Conservation (phyloP, 2,329 filamentous ascomycete species). For the Colletotrichum sp. region DNA sequence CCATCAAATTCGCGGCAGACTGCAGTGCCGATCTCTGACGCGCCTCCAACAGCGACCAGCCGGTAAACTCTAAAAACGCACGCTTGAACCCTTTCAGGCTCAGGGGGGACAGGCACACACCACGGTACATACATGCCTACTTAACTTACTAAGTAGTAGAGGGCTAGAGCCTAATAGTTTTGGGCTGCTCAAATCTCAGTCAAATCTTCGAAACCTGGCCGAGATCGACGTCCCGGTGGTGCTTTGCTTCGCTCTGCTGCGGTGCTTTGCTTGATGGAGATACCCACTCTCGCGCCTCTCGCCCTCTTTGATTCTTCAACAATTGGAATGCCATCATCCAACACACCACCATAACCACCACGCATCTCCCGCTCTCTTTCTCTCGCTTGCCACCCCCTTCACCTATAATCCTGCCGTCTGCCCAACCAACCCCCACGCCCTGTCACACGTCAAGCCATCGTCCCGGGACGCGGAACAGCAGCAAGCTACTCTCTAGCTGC, state of each 20-base stretch:
- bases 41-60: not conserved
- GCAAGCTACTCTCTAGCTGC: not conserved
- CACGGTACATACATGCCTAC: not conserved
- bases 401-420: not conserved
- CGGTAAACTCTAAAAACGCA: slow-evolving; percentile 18
- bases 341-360: not conserved
- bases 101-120: not conserved
- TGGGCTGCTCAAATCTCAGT: not conserved
- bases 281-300: not conserved
- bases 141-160: not conserved
- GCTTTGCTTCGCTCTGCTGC: not conserved
- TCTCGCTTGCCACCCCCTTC: not conserved
- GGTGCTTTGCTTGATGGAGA: not conserved
- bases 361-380: not conserved
- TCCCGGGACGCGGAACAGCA: not conserved
- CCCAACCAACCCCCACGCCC: slow-evolving; percentile 1
- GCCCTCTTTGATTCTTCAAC: not conserved
- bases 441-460: not conserved
- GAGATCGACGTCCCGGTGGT: not conserved
- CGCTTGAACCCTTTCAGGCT: slow-evolving; percentile 15
- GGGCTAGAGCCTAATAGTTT: not conserved
- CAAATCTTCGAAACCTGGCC: not conserved
- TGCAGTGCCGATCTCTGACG: slow-evolving; percentile 8
- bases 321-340: not conserved
- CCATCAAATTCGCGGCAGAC: not conserved